Evolutionary conservation across 73 alveolate species (phyloP).

Genomic region (Paramecium sexaurelia): DNA sequence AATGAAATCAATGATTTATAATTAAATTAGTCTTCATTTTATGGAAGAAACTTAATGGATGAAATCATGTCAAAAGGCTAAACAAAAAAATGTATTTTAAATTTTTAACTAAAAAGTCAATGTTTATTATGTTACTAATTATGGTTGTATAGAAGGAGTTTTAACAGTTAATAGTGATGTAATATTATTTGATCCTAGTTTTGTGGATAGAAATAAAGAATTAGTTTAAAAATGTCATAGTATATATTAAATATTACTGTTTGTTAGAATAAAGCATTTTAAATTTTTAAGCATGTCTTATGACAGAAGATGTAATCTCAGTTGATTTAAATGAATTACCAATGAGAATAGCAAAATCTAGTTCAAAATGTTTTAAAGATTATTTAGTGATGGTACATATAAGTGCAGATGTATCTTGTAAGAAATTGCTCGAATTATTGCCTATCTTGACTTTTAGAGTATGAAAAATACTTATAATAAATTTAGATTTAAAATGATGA

Average conservation of each 20-base stretch:
- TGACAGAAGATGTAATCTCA: conserved; percentile 26
- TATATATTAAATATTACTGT: background rate
- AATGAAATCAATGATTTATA: background rate
- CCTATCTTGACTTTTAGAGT: conserved; percentile 40
- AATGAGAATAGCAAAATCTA: conserved; percentile 35
- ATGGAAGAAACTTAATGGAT: conserved; percentile 52
- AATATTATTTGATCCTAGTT: conserved; percentile 40
- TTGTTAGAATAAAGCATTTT: conserved; percentile 5
- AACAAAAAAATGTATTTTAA: conserved; percentile 19
- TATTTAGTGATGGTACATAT: background rate
- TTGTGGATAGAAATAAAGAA: background rate
- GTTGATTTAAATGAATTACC: conserved; percentile 48
- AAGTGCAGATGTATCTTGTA: background rate
- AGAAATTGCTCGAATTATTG: background rate
- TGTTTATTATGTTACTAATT: conserved; percentile 32
- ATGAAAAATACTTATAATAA: no score
- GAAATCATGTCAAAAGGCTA: conserved; percentile 32
- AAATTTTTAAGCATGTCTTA: conserved; percentile 44
- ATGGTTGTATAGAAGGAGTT: conserved; percentile 46
- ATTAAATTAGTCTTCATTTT: background rate
- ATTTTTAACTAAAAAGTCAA: background rate
- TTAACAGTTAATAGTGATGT: conserved; percentile 49
- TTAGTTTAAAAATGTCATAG: background rate
- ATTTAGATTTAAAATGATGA: conserved; percentile 19
- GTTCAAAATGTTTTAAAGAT: conserved; percentile 15